Evolutionary conservation across 805 yeast genomes (phyloP).

Genomic region (Pichia californica): DNA sequence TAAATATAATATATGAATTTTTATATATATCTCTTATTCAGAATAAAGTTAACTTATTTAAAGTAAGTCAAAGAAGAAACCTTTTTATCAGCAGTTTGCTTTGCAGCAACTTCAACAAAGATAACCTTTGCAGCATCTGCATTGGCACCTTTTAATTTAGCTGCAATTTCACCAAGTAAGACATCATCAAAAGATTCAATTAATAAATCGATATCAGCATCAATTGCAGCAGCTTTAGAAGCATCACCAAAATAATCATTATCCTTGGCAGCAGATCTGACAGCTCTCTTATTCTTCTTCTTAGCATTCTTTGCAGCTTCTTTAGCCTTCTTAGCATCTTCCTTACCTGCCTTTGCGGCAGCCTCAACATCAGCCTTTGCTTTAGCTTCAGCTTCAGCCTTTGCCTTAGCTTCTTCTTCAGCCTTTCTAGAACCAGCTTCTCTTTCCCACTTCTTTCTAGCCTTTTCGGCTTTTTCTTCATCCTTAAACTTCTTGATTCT

Average conservation of each 20-base stretch:
- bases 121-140: conserved; percentile 53
- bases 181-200: conserved; percentile 77
- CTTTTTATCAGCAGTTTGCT: conserved; percentile 47
- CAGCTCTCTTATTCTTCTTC: conserved; percentile 62
- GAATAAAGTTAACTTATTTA: too few species aligned
- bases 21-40: too few species aligned
- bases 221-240: conserved; percentile 57
- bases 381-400: conserved; percentile 82
- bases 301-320: conserved; percentile 96
- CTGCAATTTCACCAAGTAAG: conserved; percentile 69
- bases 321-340: conserved; percentile 71
- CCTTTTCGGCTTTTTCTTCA: conserved; percentile 91
- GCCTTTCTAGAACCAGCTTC: conserved; percentile 97
- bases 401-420: conserved; percentile 83
- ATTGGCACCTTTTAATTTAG: conserved; percentile 52
- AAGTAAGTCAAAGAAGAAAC: conserved; percentile 28
- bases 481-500: conserved; percentile 92
- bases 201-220: conserved; percentile 72
- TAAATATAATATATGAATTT: background rate
- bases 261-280: conserved; percentile 80
- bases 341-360: conserved; percentile 54
- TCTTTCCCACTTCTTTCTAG: conserved; percentile 91
- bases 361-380: conserved; percentile 74
- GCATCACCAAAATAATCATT: conserved; percentile 80
- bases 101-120: conserved; percentile 49